A percentile compares a stretch with the other conserved stretches of the same genome.
Conservation (phyloP, 2,329 filamentous ascomycete species). For the Teratosphaeria zuluensis region DNA sequence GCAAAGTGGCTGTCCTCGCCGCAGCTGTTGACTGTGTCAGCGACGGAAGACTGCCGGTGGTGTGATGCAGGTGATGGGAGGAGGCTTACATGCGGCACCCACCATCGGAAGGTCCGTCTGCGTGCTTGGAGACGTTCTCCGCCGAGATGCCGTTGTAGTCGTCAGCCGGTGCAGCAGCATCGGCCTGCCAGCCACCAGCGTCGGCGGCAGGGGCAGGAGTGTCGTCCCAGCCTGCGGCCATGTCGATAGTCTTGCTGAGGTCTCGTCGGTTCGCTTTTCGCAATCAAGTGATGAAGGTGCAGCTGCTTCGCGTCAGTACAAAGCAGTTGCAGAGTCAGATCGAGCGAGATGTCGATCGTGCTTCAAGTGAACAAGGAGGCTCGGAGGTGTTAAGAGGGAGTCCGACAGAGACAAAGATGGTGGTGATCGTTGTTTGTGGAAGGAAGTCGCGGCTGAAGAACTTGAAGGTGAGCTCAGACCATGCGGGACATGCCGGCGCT, state of each 20-base stretch:
- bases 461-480: background rate
- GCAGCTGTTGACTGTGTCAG: slow-evolving; percentile 18
- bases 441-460: background rate
- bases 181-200: slow-evolving; percentile 14
- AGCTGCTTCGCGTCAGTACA: background rate
- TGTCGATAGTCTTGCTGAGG: background rate
- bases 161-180: slow-evolving; percentile 5
- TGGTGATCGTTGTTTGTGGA: background rate
- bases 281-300: background rate
- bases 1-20: slow-evolving; percentile 35
- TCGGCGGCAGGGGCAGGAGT: slow-evolving; percentile 5
- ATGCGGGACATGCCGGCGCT: background rate
- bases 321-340: background rate
- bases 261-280: background rate
- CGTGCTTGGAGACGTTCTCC: slow-evolving; percentile 23
- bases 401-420: background rate
- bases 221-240: slow-evolving; percentile 15
- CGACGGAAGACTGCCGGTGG: background rate
- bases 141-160: slow-evolving; percentile 10
- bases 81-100: slow-evolving; percentile 34
- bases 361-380: background rate
- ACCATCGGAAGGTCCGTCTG: slow-evolving; percentile 15
- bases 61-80: background rate
- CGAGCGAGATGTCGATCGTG: background rate
- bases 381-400: background rate